Base-by-base conservation (phyloP, 2,329 filamentous ascomycete species). In the Cordyceps tenuipes region DNA sequence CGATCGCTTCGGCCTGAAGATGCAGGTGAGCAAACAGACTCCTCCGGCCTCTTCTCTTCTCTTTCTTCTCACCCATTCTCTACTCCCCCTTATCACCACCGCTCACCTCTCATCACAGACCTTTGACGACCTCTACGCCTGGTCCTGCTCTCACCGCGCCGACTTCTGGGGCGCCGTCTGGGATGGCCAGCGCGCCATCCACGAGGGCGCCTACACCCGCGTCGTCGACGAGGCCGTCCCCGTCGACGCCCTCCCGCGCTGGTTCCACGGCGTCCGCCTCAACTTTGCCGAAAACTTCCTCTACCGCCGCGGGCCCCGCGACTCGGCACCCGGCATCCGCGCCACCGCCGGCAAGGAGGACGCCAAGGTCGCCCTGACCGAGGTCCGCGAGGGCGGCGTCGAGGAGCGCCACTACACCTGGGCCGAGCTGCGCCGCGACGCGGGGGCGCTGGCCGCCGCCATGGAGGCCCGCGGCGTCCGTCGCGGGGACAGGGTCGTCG, bases 241-340 rank as follows among this genome's bases (percentile, higher is more conserved):
- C 1, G 90, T 95, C 70, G 86, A 90, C 62, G 76, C 78, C 17
- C 79, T 93, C 5, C 90, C 90, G 0, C 74, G 77, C 46, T 95
- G 90, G 90, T 95, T 94, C 70, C 75, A 83, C 1, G 90, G 90
- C 34, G 79, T 91, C 1, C 74, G 77, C 5, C 71, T 94, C 66
- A 95, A 91, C 68, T 93, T 86, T 69, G 87, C 89, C 5, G 90
- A 95, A 74, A 95, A 94, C 68, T 73, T 91, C 29, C 82, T 96
- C 29, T 92, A 83, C 75, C 80, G 80, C 1, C 75, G 76, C 15
- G 69, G 70, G 3, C 68, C 72, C 2, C 67, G 73, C 5, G 29
- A 0, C 69, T 73, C n/a, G 68, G 77, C 10, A 70, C 75, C 29
- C 0, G 78, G 75, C 2, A 68, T 76, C 26, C 75, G 77, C 5